Evolutionary conservation across 2,329 filamentous ascomycete genomes (phyloP), one percentile per base, ranked within the genome.

Genomic region (Fusarium buxicola): DNA sequence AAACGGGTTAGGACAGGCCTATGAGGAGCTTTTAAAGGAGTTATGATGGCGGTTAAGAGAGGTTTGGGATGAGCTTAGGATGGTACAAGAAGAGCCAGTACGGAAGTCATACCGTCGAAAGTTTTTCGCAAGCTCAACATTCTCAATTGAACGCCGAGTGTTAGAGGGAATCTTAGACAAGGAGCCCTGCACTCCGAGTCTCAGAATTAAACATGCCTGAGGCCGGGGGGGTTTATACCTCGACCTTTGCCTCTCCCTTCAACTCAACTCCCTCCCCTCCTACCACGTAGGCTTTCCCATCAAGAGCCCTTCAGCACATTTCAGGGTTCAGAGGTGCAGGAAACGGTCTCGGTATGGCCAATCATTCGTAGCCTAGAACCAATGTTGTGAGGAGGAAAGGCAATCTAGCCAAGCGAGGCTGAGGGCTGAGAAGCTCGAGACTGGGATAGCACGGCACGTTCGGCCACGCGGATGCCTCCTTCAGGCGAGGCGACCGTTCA

Each of bases 71-170:
- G 21, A 24, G 24, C 40, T 28, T 36, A 18, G 30, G 13, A 18
- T 10, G 27, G 16, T 21, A 11, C 27, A 15, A 9, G 10, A 35
- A 21, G 16, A 5, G 24, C 16, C 9, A 18, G 12, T 3, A 40
- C 16, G 30, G 21, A 9, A n/a, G 21, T 38, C 51, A 13, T 60
- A 62, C 63, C 55, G 44, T 64, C 54, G 43, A 67, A 60, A 21
- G 59, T 51, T 30, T 67, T 66, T 45, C 50, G 49, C 49, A 67
- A 56, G 28, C 64, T 63, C 51, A 67, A 66, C 64, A 67, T 67
- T 34, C 61, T 60, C 40, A 35, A 59, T 49, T 16, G 30, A 38
- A 43, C 8, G 7, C n/a, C 10, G 21, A 27, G 15, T 15, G 24
- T 9, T 34, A 32, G 13, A 11, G 40, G 7, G 8, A 32, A 38